Conservation (phyloP, 2,329 filamentous ascomycete species). For the Chrysoporthe cubensis region DNA sequence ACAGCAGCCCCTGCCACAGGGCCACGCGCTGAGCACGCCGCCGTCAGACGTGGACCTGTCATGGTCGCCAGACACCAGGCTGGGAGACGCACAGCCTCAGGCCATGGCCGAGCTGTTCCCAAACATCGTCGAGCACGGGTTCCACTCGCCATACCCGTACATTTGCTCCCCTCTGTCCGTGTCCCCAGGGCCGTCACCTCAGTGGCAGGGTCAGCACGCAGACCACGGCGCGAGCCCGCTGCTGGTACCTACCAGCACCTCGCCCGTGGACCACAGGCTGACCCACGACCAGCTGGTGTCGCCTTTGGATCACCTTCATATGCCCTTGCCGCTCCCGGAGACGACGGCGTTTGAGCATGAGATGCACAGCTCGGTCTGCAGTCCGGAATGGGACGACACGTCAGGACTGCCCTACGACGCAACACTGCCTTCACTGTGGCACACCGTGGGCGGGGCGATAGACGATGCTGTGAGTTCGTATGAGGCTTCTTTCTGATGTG, state of each 20-base stretch:
- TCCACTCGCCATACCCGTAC: conserved; percentile 12
- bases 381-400: conserved; percentile 1
- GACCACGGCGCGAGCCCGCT: background rate
- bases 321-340: background rate
- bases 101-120: conserved; percentile 11
- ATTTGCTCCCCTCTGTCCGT: background rate
- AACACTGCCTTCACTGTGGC: conserved; percentile 11
- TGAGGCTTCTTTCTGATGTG: conserved; percentile 5
- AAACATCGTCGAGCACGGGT: conserved; percentile 16
- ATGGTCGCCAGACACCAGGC: background rate
- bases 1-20: background rate
- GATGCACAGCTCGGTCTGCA: background rate
- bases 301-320: background rate
- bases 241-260: background rate
- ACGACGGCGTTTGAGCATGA: background rate
- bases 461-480: background rate
- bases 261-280: background rate
- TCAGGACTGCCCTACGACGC: background rate
- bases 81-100: background rate
- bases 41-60: background rate
- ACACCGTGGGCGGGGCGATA: background rate
- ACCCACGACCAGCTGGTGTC: conserved; percentile 15
- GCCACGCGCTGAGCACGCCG: background rate
- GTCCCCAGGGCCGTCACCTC: background rate
- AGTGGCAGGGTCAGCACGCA: conserved; percentile 10